These are phyloP conservation scores for Acanthamoeba divionensis DNA, from an alignment of 208 protist genomes.

Conservation along the genomic window DNA sequence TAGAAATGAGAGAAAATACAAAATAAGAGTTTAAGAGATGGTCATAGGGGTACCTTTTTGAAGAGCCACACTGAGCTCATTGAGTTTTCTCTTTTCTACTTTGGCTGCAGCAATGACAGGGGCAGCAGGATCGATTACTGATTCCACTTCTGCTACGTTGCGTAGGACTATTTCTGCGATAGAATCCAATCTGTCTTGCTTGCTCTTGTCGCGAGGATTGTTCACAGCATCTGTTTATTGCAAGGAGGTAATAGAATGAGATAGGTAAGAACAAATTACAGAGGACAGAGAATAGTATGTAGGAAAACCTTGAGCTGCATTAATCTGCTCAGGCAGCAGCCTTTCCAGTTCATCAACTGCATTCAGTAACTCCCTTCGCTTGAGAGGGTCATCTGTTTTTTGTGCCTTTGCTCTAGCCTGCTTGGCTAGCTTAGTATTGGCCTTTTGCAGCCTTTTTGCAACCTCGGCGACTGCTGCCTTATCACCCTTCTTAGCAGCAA, in stretches of 20 bases:
- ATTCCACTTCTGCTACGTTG: neutral
- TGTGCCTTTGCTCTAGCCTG: neutral
- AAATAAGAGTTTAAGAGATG: neutral
- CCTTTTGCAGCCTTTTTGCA: neutral
- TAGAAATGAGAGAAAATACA: neutral
- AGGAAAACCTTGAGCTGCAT: neutral
- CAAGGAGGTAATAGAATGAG: neutral
- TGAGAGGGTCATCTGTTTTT: neutral
- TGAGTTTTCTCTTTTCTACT: neutral
- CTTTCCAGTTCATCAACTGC: slow-evolving; percentile 16
- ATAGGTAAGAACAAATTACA: neutral
- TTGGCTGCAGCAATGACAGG: neutral
- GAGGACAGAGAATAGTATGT: neutral
- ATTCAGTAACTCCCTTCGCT: neutral
- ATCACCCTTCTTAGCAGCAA: neutral
- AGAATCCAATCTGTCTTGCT: neutral
- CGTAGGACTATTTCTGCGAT: neutral
- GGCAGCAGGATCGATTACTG: neutral
- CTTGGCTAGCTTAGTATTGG: slow-evolving; percentile 24
- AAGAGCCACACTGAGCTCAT: neutral
- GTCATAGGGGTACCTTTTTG: neutral
- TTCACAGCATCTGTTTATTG: neutral
- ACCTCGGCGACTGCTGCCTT: neutral
- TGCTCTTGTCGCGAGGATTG: neutral
- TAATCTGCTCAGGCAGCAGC: slow-evolving; percentile 37